Evolutionary conservation across 805 yeast genomes (phyloP).

Genomic region (Yarrowia osloensis): DNA sequence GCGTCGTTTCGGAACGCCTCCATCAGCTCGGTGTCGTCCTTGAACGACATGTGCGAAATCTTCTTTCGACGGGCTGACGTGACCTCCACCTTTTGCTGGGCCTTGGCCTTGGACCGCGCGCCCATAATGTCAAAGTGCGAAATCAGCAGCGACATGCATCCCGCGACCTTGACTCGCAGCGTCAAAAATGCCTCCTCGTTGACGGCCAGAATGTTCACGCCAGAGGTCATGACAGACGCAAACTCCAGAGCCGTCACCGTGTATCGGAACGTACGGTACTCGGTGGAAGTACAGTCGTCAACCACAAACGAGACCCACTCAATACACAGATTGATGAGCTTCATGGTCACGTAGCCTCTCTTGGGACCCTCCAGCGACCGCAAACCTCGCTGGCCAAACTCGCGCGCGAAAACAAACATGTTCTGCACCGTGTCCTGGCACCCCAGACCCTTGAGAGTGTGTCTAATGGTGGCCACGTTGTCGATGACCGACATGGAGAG

Average conservation of each 20-base stretch:
- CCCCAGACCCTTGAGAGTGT: constrained; percentile 57
- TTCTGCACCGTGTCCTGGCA: constrained; percentile 78
- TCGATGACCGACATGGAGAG: constrained; percentile 67
- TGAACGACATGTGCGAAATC: constrained; percentile 48
- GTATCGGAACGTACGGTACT: constrained; percentile 90
- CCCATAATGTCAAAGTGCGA: constrained; percentile 99
- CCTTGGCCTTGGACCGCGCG: constrained; percentile 72
- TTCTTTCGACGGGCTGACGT: constrained; percentile 39
- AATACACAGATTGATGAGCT: constrained; percentile 71
- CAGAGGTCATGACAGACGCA: constrained; percentile 91
- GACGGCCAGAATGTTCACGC: constrained; percentile 81
- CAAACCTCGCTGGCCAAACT: constrained; percentile 73
- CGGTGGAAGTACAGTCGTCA: constrained; percentile 93
- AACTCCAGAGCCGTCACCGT: constrained; percentile 94
- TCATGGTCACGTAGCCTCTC: constrained; percentile 67
- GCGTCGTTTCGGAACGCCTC: constrained; percentile 66
- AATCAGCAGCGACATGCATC: constrained; percentile 88
- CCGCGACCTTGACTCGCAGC: constrained; percentile 80
- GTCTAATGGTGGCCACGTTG: constrained; percentile 54
- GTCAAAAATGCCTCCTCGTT: constrained; percentile 72
- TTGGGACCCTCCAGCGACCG: constrained; percentile 63
- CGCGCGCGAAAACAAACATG: constrained; percentile 75
- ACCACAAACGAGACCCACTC: constrained; percentile 93
- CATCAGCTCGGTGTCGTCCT: constrained; percentile 55
- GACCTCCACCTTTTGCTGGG: constrained; percentile 50